A percentile compares a stretch with the other conserved stretches of the same genome.
Evolutionary conservation across 805 yeast genomes (phyloP).

Genomic region (Candida dajiaensis): DNA sequence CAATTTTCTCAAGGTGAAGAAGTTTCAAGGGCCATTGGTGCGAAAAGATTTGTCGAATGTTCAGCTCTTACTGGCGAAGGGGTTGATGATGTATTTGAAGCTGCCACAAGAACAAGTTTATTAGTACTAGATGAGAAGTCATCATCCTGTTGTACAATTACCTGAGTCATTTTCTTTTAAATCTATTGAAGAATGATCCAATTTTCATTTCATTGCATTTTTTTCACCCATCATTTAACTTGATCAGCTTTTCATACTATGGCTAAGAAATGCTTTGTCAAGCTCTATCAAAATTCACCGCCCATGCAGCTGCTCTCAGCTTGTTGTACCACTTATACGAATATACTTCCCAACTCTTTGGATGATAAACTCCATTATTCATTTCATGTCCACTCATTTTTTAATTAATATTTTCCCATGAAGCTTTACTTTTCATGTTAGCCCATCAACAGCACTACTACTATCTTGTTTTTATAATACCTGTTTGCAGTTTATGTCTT

Average conservation of each 20-base stretch:
- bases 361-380: not conserved
- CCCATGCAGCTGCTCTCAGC: not conserved
- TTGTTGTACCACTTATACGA: not conserved
- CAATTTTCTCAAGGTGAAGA: slow-evolving; percentile 52
- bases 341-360: not conserved
- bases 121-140: slow-evolving; percentile 45
- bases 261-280: not conserved
- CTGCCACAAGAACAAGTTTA: slow-evolving; percentile 80
- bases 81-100: slow-evolving; percentile 89
- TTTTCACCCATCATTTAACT: not conserved
- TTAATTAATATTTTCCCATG: not conserved
- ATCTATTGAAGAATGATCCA: not conserved
- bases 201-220: not conserved
- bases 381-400: slow-evolving; percentile 5
- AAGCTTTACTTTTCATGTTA: not conserved
- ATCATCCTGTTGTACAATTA: slow-evolving; percentile 37
- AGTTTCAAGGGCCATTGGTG: slow-evolving; percentile 76
- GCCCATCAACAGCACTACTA: not conserved
- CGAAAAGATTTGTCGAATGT: slow-evolving; percentile 78
- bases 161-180: slow-evolving; percentile 5
- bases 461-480: not conserved
- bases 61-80: slow-evolving; percentile 92
- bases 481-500: not conserved
- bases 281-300: not conserved
- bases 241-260: not conserved